phyloP scores from a whole-genome alignment of 306 rosid genomes.

The Clitoria ternatea region DNA sequence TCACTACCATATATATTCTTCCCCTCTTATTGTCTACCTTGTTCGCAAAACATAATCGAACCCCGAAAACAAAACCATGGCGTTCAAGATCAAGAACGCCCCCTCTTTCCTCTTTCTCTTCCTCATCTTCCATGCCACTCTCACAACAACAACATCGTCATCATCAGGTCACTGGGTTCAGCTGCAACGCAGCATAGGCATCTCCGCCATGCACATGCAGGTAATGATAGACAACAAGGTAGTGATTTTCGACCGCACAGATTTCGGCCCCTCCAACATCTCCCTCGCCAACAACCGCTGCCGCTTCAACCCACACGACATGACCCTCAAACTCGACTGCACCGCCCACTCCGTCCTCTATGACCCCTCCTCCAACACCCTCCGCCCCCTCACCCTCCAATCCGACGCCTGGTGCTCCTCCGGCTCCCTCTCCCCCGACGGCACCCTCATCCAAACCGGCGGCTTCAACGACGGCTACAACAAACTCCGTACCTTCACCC shows the following conservation, averaged over 20 bases:
- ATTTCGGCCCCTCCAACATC: slow-evolving; percentile 76
- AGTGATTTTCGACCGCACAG: slow-evolving; percentile 64
- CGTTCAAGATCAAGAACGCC: slow-evolving; percentile 48
- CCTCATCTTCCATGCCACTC: neutral
- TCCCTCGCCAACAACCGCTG: slow-evolving; percentile 37
- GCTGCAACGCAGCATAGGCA: slow-evolving; percentile 52
- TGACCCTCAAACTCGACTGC: slow-evolving; percentile 51
- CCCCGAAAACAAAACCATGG: slow-evolving; percentile 17
- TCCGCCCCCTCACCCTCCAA: slow-evolving; percentile 54
- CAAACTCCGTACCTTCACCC: slow-evolving; percentile 42
- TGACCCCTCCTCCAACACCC: slow-evolving; percentile 43
- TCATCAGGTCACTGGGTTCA: slow-evolving; percentile 47
- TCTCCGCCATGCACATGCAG: slow-evolving; percentile 97
- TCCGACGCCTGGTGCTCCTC: slow-evolving; percentile 88
- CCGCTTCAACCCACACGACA: slow-evolving; percentile 29
- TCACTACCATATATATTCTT: too few relatives aligned
- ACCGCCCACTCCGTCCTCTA: slow-evolving; percentile 74
- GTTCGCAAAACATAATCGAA: neutral
- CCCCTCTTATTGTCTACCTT: too few relatives aligned
- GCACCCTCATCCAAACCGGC: slow-evolving; percentile 67
- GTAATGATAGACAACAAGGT: slow-evolving; percentile 60
- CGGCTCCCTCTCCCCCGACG: slow-evolving; percentile 44
- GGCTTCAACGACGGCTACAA: slow-evolving; percentile 60
- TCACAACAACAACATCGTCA: neutral
- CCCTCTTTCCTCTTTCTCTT: slow-evolving; percentile 26